Percentiles rank a stretch among this genome's conserved stretches.
Evolutionary conservation across 78 protist species (phyloP).

Genomic region (Mastigamoeba balamuthi): DNA sequence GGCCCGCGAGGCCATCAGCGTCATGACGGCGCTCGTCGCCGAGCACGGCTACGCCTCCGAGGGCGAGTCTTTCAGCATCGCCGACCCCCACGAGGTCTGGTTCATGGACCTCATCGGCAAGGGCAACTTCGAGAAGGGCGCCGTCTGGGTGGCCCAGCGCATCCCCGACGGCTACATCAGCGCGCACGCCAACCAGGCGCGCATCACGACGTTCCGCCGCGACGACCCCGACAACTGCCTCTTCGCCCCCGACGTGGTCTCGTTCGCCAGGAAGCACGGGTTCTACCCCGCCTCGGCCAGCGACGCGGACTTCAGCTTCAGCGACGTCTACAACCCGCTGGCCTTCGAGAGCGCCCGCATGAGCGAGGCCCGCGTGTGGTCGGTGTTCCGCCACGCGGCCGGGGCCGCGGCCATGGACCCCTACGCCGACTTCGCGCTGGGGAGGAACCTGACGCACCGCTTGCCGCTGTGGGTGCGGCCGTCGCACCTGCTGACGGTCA

Average conservation of each 20-base stretch:
- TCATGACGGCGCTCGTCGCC: too few relatives aligned
- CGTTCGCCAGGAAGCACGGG: constrained; percentile 6
- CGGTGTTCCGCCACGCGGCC: background rate
- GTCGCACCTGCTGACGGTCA: background rate
- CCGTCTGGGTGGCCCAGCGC: too few relatives aligned
- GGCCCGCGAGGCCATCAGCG: too few relatives aligned
- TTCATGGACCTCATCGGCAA: too few relatives aligned
- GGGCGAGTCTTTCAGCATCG: too few relatives aligned
- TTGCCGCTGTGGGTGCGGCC: constrained; percentile 21
- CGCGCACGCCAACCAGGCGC: too few relatives aligned
- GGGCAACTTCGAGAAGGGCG: too few relatives aligned
- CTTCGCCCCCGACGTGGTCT: background rate
- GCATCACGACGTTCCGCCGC: too few relatives aligned
- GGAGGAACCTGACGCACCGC: constrained; percentile 12
- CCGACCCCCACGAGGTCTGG: too few relatives aligned
- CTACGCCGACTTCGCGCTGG: background rate
- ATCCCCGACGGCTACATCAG: too few relatives aligned
- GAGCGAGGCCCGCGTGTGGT: constrained; percentile 26
- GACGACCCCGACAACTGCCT: too few relatives aligned
- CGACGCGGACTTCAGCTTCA: constrained; percentile 18
- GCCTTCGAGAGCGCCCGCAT: background rate
- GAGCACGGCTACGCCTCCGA: too few relatives aligned
- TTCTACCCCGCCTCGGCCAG: background rate
- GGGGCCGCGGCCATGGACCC: background rate
- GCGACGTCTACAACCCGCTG: constrained; percentile 14